Evolutionary conservation across 139 green algal genomes (phyloP), one percentile per base, ranked within the genome.

Genomic region (Chlorella sp.): DNA sequence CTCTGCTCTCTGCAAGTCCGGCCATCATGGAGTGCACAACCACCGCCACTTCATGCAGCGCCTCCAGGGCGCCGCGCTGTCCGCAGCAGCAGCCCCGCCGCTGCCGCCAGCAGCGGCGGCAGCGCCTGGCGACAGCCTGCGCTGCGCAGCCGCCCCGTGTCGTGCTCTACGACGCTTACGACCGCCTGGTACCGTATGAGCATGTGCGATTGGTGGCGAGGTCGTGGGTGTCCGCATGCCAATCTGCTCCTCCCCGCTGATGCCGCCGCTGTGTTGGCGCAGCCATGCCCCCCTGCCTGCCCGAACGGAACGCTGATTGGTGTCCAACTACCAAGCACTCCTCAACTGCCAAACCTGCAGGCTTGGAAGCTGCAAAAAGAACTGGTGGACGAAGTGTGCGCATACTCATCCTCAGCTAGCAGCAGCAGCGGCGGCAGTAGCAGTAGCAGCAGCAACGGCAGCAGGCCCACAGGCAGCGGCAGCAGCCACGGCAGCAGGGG

Each of bases 371-470:
- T 60, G 51, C 51, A 60, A 16, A 60, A 60, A 16, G 51, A 60
- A 3, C 51, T 60, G 9, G 51, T 60, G 16, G 51, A 60, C 2
- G 51, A 60, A 24, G 51, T 60, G 51, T 60, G 51, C 51, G 9
- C 51, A 3, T 16, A 26, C 13, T 60, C 51, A 60, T 26, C 51
- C 51, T 60, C 51, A n/a, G n/a, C n/a, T n/a, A n/a, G n/a, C n/a
- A n/a, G n/a, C n/a, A n/a, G n/a, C 70, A 92, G 82, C 88, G 74
- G 32, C 89, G 88, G 88, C 28, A 76, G 19, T 89, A 80, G 85
- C 89, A 92, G 58, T 88, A 90, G 65, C 22, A 74, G n/a, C 76
- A 92, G 32, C 80, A 85, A 65, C 51, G 40, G 28, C 60, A 85
- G 40, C 32, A 16, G 13, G 34, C 40, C n/a, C 7, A 62, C 32